These are phyloP conservation scores for Cercospora zeina DNA, from an alignment of 2,329 filamentous ascomycete species.

Conservation along the genomic window DNA sequence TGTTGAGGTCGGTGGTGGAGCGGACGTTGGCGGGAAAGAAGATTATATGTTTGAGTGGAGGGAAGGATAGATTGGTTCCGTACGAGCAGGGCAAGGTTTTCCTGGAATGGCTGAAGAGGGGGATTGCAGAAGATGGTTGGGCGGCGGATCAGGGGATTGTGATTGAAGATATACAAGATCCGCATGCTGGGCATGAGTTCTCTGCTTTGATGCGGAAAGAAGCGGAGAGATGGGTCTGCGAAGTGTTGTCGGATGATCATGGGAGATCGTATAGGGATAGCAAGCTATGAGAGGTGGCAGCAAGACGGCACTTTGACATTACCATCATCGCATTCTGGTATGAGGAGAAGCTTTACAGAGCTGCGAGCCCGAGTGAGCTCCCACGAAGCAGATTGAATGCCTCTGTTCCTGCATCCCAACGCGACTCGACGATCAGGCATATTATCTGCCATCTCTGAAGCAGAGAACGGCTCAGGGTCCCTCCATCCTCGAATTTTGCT, in stretches of 20 bases:
- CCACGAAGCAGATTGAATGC: no score
- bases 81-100: conserved; percentile 63
- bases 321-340: no score
- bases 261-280: conserved; percentile 18
- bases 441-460: no score
- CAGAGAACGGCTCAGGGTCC: no score
- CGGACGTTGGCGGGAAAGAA: conserved; percentile 57
- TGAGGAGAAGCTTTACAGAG: no score
- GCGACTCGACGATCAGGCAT: no score
- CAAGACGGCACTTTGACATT: no score
- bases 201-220: conserved; percentile 66
- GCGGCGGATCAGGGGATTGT: conserved; percentile 57
- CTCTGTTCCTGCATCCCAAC: no score
- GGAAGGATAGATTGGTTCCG: conserved; percentile 70
- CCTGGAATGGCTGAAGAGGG: conserved; percentile 60
- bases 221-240: conserved; percentile 63
- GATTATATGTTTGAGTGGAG: conserved; percentile 65
- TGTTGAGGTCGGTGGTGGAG: conserved; percentile 41
- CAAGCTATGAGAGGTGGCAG: conserved; percentile 20
- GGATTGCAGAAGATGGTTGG: conserved; percentile 48
- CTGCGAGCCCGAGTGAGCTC: no score
- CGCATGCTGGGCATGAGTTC: conserved; percentile 69
- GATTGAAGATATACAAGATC: conserved; percentile 67
- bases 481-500: no score
- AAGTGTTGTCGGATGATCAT: conserved; percentile 40